Base-by-base conservation (phyloP, 768 basidiomycete genomes). In the Termitomyces sp. region DNA sequence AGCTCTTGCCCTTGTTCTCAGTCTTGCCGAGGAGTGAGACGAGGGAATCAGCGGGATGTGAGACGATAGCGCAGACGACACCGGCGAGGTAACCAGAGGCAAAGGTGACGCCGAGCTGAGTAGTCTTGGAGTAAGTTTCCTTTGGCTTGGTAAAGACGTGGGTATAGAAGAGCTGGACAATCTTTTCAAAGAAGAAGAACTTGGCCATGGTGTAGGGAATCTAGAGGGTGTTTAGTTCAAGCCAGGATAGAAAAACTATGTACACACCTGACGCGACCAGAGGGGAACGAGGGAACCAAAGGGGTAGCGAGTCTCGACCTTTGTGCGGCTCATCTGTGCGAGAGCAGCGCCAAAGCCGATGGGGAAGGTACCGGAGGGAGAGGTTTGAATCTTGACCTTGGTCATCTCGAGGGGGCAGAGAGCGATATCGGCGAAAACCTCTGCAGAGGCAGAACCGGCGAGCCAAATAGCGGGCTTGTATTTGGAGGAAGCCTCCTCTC, bases 191-290 rank as follows among this genome's bases (percentile, higher is more conserved):
- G 83, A 92, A 93, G 84, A 84, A 92, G 85, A 97, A 97, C 77
- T 97, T 97, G 79, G 94, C 94, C 94, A 97, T 95, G 67, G 94
- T 97, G 81, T 97, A 97, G 54, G 94, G 94, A 67, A 96, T 94
- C 89, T 96, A 60, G 31, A 46, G 16, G 29, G 44, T 32, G 22
- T 46, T 54, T 13, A 53, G 20, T 50, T 46, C 20, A 7, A 16
- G 26, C 32, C 4, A 36, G 43, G 3, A 36, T n/a, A 53, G 16
- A 20, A n/a, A 22, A 5, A 10, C n/a, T 41, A 29, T 4, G 46
- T 39, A 63, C 56, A 49, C 42, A 88, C 89, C 78, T 91, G 90
- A 69, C 90, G 90, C 41, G 90, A 92, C 90, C 90, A 92, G 46
- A 92, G 84, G 55, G 90, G 90, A 44, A 88, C 85, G 66, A 92